phyloP scores from a whole-genome alignment of 441 rosid species.

The Capsella rubella region DNA sequence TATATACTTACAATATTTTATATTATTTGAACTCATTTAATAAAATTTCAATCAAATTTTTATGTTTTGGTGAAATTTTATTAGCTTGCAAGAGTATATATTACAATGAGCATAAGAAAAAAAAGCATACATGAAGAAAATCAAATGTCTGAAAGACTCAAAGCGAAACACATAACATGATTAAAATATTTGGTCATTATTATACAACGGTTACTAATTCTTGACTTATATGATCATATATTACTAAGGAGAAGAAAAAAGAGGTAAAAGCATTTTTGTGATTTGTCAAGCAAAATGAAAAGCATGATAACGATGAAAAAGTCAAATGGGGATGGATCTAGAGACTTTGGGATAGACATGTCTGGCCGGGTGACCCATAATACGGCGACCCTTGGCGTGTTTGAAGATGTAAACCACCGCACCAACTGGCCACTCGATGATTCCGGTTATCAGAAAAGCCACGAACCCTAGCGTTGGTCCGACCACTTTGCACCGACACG shows the following conservation, averaged over 20 bases:
- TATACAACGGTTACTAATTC: background rate
- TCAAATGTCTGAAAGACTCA: too few relatives aligned
- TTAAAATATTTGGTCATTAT: too few relatives aligned
- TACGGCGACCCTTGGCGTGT: slow-evolving; percentile 71
- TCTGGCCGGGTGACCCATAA: slow-evolving; percentile 73
- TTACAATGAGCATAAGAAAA: too few relatives aligned
- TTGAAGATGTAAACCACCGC: slow-evolving; percentile 70
- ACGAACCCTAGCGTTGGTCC: slow-evolving; percentile 79
- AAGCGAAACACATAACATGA: too few relatives aligned
- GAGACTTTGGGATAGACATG: slow-evolving; percentile 64
- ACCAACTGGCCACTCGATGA: slow-evolving; percentile 82
- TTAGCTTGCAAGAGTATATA: too few relatives aligned
- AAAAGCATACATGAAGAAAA: too few relatives aligned
- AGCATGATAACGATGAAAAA: background rate
- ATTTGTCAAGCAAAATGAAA: slow-evolving; percentile 11
- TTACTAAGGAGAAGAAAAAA: background rate
- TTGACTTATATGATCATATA: background rate
- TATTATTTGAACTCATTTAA: too few relatives aligned
- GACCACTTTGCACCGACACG: slow-evolving; percentile 76
- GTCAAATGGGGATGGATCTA: slow-evolving; percentile 61
- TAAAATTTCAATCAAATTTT: too few relatives aligned
- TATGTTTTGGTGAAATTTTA: too few relatives aligned
- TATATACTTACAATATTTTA: too few relatives aligned
- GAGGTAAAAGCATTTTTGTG: background rate
- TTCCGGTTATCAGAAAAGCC: slow-evolving; percentile 64